Conservation (phyloP, 2,329 filamentous ascomycete genomes). For the Cladosporium sphaerospermum region DNA sequence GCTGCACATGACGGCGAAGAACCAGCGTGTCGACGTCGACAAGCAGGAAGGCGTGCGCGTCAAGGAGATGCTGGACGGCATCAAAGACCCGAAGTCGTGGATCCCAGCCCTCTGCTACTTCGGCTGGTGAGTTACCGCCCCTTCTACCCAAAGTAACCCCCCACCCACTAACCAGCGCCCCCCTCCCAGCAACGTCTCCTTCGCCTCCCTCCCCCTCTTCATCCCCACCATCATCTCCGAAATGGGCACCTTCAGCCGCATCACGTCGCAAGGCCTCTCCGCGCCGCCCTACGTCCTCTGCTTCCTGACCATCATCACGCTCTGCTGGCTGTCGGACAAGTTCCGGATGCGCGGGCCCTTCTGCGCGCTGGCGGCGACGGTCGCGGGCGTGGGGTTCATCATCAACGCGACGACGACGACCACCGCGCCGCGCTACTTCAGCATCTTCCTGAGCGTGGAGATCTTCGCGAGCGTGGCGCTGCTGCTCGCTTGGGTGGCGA, state of each 20-base stretch:
- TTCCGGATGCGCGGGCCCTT: conserved; percentile 36
- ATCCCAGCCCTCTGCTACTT: conserved; percentile 49
- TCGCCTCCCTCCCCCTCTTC: conserved; percentile 46
- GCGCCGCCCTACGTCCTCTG: conserved; percentile 49
- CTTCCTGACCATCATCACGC: conserved; percentile 34
- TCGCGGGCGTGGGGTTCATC: conserved; percentile 37
- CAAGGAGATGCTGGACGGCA: conserved; percentile 42
- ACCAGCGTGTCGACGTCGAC: conserved; percentile 16
- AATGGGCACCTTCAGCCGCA: conserved; percentile 59
- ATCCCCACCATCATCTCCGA: conserved; percentile 39
- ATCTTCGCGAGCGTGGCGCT: conserved; percentile 35
- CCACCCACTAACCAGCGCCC: not conserved
- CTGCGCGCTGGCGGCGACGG: conserved; percentile 29
- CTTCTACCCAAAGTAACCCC: not conserved
- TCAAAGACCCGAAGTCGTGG: conserved; percentile 32
- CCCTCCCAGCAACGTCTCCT: conserved; percentile 51
- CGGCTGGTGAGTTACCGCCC: conserved; percentile 32
- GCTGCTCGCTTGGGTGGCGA: conserved; percentile 34
- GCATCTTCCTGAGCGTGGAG: conserved; percentile 34
- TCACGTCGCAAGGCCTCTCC: conserved; percentile 65
- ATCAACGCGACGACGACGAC: conserved; percentile 33
- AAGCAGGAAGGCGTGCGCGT: conserved; percentile 40
- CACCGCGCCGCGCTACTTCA: conserved; percentile 32
- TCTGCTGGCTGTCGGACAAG: conserved; percentile 34
- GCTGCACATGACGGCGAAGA: conserved; percentile 28